Percentiles rank a stretch among this genome's conserved stretches.
Evolutionary conservation across 305 asterid genomes (phyloP).

Genomic region (Fraxinus baroniana): DNA sequence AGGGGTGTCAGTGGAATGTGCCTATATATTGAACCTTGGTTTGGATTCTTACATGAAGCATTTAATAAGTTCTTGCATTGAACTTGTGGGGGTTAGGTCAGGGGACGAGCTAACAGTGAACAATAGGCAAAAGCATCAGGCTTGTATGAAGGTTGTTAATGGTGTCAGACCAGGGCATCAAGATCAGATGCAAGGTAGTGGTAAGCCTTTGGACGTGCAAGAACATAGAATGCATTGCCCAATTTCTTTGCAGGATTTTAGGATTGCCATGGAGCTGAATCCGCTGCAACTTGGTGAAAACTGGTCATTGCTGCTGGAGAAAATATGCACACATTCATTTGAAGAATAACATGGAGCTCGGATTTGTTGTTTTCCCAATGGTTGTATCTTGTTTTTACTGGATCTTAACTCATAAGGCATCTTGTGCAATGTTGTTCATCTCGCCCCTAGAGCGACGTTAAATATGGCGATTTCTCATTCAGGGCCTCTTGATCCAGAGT

Average conservation of each 20-base stretch:
- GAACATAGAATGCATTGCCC: constrained; percentile 41
- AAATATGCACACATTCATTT: constrained; percentile 65
- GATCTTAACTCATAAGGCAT: constrained; percentile 20
- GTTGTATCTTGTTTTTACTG: constrained; percentile 27
- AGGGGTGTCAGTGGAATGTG: constrained; percentile 72
- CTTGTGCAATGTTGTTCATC: constrained; percentile 17
- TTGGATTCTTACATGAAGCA: constrained; percentile 70
- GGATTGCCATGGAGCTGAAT: constrained; percentile 89
- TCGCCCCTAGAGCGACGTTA: background rate
- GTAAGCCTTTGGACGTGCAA: constrained; percentile 49
- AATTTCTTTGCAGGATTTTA: constrained; percentile 76
- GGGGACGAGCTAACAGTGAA: constrained; percentile 43
- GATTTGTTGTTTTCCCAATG: constrained; percentile 27
- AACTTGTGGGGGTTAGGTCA: constrained; percentile 54
- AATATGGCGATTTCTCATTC: constrained; percentile 21
- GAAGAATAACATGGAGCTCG: constrained; percentile 51
- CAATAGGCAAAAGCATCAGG: constrained; percentile 39
- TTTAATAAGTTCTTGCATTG: constrained; percentile 62
- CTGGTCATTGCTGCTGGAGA: constrained; percentile 93
- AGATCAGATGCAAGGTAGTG: constrained; percentile 50
- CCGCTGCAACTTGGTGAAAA: constrained; percentile 85
- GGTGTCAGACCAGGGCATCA: constrained; percentile 71
- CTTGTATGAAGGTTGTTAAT: constrained; percentile 50
- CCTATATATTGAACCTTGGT: constrained; percentile 65
- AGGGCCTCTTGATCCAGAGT: constrained; percentile 35